Conservation (phyloP, 345 rosid species). For the Salix exigua region DNA sequence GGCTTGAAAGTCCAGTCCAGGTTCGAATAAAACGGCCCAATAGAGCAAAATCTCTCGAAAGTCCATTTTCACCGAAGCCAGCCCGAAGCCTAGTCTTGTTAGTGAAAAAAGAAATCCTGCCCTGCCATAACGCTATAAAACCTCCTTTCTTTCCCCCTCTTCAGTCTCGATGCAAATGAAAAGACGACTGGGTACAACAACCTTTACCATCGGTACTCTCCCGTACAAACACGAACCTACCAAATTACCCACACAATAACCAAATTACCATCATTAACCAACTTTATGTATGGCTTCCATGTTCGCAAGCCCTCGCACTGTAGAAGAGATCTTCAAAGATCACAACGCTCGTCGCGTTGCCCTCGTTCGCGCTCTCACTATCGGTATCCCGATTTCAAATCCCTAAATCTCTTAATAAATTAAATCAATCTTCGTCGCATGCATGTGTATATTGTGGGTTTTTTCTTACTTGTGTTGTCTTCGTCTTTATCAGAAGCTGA, state of each 20-base stretch:
- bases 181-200: not conserved
- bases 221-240: not conserved
- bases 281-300: conserved; percentile 24
- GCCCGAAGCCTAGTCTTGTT: not conserved
- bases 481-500: conserved; percentile 64
- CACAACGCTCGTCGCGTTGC: conserved; percentile 67
- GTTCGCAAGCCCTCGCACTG: conserved; percentile 74
- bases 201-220: not conserved
- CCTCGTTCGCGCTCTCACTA: conserved; percentile 86
- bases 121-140: not conserved
- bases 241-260: not conserved
- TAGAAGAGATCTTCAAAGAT: conserved; percentile 95
- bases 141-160: not conserved
- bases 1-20: not conserved
- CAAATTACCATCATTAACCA: not conserved
- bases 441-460: not conserved
- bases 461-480: not conserved
- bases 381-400: conserved; percentile 36
- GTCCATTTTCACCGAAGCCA: not conserved
- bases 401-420: not conserved
- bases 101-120: not conserved
- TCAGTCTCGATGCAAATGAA: not conserved
- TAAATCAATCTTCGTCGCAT: not conserved
- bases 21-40: not conserved
- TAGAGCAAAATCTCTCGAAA: not conserved